phyloP scores from a whole-genome alignment of 306 rosid species.

The Cucumis hystrix region DNA sequence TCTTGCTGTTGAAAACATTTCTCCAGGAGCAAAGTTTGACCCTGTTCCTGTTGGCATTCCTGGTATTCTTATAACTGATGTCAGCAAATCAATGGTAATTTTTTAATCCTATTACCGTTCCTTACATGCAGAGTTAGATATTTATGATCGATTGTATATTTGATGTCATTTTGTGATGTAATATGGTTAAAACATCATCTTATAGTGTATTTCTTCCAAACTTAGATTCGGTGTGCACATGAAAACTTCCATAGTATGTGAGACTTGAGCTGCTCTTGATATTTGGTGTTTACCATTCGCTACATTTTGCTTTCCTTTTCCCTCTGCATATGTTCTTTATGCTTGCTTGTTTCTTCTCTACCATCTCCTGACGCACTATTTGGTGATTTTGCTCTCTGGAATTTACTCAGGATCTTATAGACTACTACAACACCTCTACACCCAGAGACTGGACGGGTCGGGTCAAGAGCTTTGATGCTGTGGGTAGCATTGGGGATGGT shows the following conservation, averaged over 20 bases:
- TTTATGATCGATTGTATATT: neutral
- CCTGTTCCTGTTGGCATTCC: conserved; percentile 92
- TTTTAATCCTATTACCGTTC: neutral
- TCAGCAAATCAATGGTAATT: conserved; percentile 67
- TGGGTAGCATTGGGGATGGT: conserved; percentile 84
- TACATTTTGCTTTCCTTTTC: neutral
- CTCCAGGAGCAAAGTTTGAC: conserved; percentile 89
- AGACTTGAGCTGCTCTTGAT: neutral
- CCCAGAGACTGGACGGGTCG: conserved; percentile 98
- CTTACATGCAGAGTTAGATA: neutral
- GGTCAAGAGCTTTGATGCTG: conserved; percentile 71
- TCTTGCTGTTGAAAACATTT: conserved; percentile 81
- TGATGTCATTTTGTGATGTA: neutral
- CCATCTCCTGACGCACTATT: neutral
- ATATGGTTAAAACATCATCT: neutral
- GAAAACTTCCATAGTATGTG: neutral
- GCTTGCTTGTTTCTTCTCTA: neutral
- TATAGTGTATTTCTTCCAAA: neutral
- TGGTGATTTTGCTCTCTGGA: conserved; percentile 14
- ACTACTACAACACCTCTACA: conserved; percentile 79
- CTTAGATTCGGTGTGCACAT: neutral
- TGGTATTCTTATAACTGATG: conserved; percentile 78
- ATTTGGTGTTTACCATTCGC: neutral
- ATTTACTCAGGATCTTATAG: conserved; percentile 62
- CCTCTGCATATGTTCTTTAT: neutral